Conservation (phyloP, 2,329 filamentous ascomycete species). For the Phoma sp. region DNA sequence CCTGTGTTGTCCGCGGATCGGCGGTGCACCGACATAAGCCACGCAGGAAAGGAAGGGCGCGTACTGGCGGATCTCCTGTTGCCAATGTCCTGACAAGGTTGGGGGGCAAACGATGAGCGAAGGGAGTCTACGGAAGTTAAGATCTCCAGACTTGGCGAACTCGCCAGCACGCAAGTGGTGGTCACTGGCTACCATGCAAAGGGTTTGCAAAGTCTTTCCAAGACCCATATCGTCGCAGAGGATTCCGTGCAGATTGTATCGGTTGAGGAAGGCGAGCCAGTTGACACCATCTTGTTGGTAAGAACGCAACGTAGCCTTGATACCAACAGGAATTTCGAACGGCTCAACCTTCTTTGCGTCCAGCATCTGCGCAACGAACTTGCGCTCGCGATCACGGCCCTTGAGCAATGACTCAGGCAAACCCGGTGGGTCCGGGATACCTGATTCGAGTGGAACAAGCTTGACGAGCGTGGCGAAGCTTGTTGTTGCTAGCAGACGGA, state of each 20-base stretch:
- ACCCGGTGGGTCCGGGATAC: slow-evolving; percentile 94
- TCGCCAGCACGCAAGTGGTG: slow-evolving; percentile 93
- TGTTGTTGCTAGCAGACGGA: slow-evolving; percentile 91
- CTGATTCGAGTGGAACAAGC: slow-evolving; percentile 93
- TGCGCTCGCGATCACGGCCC: slow-evolving; percentile 90
- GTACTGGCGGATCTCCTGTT: slow-evolving; percentile 95
- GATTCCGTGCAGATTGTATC: slow-evolving; percentile 96
- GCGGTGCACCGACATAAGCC: slow-evolving; percentile 88
- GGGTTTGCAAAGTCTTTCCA: slow-evolving; percentile 94
- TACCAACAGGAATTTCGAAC: slow-evolving; percentile 92
- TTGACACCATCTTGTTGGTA: slow-evolving; percentile 99
- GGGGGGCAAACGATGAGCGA: slow-evolving; percentile 96
- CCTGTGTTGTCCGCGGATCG: slow-evolving; percentile 76
- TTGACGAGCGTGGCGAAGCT: slow-evolving; percentile 98
- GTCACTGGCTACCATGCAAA: slow-evolving; percentile 97
- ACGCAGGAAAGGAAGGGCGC: slow-evolving; percentile 91
- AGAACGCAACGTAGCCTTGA: slow-evolving; percentile 94
- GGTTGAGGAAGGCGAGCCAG: slow-evolving; percentile 97
- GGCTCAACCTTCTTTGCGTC: slow-evolving; percentile 96
- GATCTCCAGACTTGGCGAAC: slow-evolving; percentile 79
- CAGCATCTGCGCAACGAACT: slow-evolving; percentile 95
- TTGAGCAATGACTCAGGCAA: slow-evolving; percentile 86
- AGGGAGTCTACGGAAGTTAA: slow-evolving; percentile 80
- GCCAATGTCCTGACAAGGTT: slow-evolving; percentile 96
- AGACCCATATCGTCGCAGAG: slow-evolving; percentile 99